Evolutionary conservation across 345 rosid species (phyloP), one percentile per base, ranked within the genome.

Genomic region (Dimocarpus longan): DNA sequence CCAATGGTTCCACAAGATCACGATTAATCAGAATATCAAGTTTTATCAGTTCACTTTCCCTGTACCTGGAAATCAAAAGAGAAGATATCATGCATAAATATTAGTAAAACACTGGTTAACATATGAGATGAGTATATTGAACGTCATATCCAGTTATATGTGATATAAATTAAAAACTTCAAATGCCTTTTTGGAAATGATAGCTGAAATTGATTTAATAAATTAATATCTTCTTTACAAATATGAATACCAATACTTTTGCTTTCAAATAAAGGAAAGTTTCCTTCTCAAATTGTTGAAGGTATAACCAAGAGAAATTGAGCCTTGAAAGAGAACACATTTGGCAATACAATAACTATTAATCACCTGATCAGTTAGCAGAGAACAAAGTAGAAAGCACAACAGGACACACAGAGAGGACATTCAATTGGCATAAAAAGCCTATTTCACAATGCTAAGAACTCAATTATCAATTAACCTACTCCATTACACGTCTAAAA

Each of bases 1-100:
- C 89, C 79, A 94, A 86, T 54, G 99, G 98, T 76, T 94, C 97
- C 74, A 96, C 99, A 32, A 76, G 76, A 19, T 96, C 98, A 48
- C 95, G 91, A 84, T 94, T 96, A 50, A 96, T 96, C 83, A 83
- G 85, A 85, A 96, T 88, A 85, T 96, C 99, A 44, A 96, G 99
- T 88, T 91, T 96, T 80, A 89, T 87, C 76, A 94, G 84, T 26
- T 92, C 88, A 73, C 97, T 93, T 85, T 90, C 95, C 85, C 84
- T 90, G 87, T 94, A 96, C 85, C 99, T 94, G 83, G 46, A 64
- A 79, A 78, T 70, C 76, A 71, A 68, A 70, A 78, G 22, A 72
- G 2, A 73, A 78, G 71, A 79, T n/a, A 86, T 76, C 32, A 68
- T 56, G 66, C 39, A 62, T 19, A 10, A 66, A 42, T 24, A 37